phyloP scores from a whole-genome alignment of 306 rosid genomes.

The Rosa rugosa region DNA sequence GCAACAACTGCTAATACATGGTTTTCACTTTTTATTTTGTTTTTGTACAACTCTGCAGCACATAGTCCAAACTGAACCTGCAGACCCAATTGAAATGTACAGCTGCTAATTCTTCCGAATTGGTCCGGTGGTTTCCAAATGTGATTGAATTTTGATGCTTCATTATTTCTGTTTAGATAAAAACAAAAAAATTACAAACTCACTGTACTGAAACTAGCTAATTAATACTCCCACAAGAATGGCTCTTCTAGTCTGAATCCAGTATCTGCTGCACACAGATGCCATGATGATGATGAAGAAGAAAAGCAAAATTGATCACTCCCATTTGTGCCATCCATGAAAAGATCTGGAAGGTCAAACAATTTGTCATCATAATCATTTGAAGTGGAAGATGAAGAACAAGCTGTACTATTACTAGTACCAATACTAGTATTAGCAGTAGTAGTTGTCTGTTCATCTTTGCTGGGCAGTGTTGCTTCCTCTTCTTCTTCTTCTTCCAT shows the following conservation, averaged over 20 bases:
- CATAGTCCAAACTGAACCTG: slow-evolving; percentile 5
- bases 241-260: slow-evolving; percentile 61
- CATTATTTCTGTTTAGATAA: slow-evolving; percentile 16
- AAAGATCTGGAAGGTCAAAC: slow-evolving; percentile 89
- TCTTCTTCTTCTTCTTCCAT: slow-evolving; percentile 35
- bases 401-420: slow-evolving; percentile 2
- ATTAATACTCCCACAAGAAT: slow-evolving; percentile 55
- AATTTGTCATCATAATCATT: slow-evolving; percentile 41
- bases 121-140: slow-evolving; percentile 14
- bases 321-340: slow-evolving; percentile 34
- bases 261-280: slow-evolving; percentile 55
- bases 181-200: background rate
- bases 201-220: slow-evolving; percentile 18
- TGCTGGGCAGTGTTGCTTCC: slow-evolving; percentile 28
- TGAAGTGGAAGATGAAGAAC: slow-evolving; percentile 24
- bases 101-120: slow-evolving; percentile 4
- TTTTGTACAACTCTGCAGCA: slow-evolving; percentile 11
- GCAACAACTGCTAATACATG: background rate
- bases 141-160: background rate
- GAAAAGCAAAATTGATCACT: slow-evolving; percentile 40
- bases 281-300: slow-evolving; percentile 54
- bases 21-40: background rate
- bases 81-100: slow-evolving; percentile 15
- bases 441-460: background rate
- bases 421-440: background rate